Evolutionary conservation across 208 protist genomes (phyloP).

Genomic region (Herpetomonas muscarum): DNA sequence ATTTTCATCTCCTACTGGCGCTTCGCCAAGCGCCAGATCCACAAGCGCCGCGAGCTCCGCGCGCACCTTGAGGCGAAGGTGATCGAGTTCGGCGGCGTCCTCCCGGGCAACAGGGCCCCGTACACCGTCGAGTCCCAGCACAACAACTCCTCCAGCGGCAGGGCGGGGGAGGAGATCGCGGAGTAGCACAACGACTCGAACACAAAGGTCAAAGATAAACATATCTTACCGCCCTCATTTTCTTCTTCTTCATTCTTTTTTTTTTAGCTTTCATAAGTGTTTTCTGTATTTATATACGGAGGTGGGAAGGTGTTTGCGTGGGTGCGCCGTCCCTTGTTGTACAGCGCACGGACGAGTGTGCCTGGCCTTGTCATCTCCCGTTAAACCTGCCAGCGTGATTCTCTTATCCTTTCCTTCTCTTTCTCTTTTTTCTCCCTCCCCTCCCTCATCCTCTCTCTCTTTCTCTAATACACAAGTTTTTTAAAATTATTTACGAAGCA

Average conservation of each 20-base stretch:
- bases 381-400: too few relatives aligned
- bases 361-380: too few relatives aligned
- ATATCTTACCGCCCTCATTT: background rate
- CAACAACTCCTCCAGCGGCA: too few relatives aligned
- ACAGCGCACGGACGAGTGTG: too few relatives aligned
- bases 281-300: slow-evolving; percentile 4
- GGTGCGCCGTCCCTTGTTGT: too few relatives aligned
- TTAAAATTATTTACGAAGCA: too few relatives aligned
- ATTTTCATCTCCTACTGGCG: slow-evolving; percentile 34
- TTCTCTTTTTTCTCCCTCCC: slow-evolving; percentile 3
- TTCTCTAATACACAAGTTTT: background rate
- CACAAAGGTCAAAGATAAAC: background rate
- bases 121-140: too few relatives aligned
- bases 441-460: slow-evolving; percentile 6
- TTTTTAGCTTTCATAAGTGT: background rate
- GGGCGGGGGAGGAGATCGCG: too few relatives aligned
- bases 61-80: slow-evolving; percentile 14
- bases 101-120: background rate
- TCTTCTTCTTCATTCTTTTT: slow-evolving; percentile 6
- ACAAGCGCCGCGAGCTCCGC: slow-evolving; percentile 10
- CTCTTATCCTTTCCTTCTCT: background rate
- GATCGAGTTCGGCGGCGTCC: slow-evolving; percentile 2
- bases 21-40: slow-evolving; percentile 15
- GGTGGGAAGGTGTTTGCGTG: too few relatives aligned
- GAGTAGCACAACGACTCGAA: background rate